These are phyloP conservation scores for Cupressus sempervirens DNA, from an alignment of 75 land plant species.

Conservation along the genomic window DNA sequence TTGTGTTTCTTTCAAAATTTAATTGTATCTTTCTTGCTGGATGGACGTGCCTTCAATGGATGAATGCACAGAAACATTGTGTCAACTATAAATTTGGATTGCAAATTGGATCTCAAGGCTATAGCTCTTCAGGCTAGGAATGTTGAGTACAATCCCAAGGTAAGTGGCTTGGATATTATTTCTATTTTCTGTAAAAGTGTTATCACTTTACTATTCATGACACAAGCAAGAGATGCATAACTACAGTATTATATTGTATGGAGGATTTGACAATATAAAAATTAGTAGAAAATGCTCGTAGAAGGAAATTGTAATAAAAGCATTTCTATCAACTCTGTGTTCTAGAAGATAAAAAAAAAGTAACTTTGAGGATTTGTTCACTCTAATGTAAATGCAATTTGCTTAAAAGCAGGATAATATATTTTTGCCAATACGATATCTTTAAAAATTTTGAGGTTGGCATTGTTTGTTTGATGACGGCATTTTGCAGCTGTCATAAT, in stretches of 20 bases:
- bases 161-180: background rate
- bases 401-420: background rate
- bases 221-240: background rate
- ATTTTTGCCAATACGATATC: background rate
- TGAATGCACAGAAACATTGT: conserved; percentile 38
- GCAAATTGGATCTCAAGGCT: conserved; percentile 46
- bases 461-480: conserved; percentile 15
- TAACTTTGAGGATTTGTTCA: background rate
- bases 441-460: background rate
- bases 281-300: too few relatives aligned
- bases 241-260: too few relatives aligned
- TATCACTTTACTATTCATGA: background rate
- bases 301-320: too few relatives aligned
- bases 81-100: conserved; percentile 54
- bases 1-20: background rate
- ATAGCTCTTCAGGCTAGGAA: conserved; percentile 58
- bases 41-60: background rate
- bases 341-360: too few relatives aligned
- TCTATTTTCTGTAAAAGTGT: background rate
- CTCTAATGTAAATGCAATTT: background rate
- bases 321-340: too few relatives aligned
- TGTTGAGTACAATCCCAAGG: conserved; percentile 61
- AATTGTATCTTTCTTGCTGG: background rate
- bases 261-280: too few relatives aligned
- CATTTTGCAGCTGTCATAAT: conserved; percentile 60